Base-by-base conservation (phyloP, 108 stramenopile genomes). In the Skeletonema costatum region DNA sequence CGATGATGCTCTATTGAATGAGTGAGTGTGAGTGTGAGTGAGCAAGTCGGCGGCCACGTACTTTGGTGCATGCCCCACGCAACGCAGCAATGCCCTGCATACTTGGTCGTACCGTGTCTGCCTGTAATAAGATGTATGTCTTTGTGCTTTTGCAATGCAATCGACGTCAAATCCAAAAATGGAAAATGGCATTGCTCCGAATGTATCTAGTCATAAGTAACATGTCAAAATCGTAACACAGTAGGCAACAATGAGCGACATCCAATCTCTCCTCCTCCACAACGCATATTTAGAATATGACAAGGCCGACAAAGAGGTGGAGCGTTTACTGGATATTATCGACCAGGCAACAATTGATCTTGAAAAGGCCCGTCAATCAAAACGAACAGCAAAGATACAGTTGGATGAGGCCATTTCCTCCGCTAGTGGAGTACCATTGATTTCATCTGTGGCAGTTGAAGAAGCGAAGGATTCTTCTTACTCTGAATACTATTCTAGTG, bases 281-380 rank as follows among this genome's bases (percentile, higher is more conserved):
- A 46, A 46, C 44, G 71, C 65, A 60, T 66, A 68, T 21, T 60
- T n/a, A 25, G n/a, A 61, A 38, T 50, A 67, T 53, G 78, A 80
- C 46, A 48, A 36, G 11, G 78, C 78, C 60, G 56, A 73, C 35
- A 35, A 62, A 50, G 78, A 80, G 44, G 72, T 80, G 13, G 72
- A 80, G 10, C 65, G 78, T 6, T 67, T 80, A 9, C 72, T 71
- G 60, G 71, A 66, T 56, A 73, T 80, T 17, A 51, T 80, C 66
- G 72, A 80, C 53, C 50, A 66, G 17, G 78, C 78, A 41, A 64
- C 72, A 50, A 36, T 63, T 5, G 71, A 71, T 12, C 53, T 80
- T 21, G 68, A 39, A 16, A 60, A 66, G 8, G 78, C 78, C 1
- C 53, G 78, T 1, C 58, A 68, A 13, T 51, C 4, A 3, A 68